A percentile compares a stretch with the other conserved stretches of the same genome.
Evolutionary conservation across 805 yeast species (phyloP).

Genomic region (Candida endomychidarum): DNA sequence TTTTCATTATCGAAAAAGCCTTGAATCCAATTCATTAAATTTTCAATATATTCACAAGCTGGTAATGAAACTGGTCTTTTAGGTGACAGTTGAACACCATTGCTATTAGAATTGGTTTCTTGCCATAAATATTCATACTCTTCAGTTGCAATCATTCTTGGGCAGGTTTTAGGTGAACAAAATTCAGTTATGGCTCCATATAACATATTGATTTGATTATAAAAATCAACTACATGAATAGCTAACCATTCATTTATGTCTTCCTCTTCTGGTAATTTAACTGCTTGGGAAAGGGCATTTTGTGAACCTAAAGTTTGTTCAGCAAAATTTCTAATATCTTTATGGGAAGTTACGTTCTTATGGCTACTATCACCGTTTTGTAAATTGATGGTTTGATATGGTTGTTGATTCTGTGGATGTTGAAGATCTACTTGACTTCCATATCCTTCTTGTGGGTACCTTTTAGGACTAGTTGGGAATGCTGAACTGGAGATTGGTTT

Average conservation of each 20-base stretch:
- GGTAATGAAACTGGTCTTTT: conserved; percentile 81
- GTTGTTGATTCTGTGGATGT: conserved; percentile 19
- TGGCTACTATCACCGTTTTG: conserved; percentile 15
- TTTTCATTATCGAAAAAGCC: conserved; percentile 87
- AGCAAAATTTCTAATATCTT: conserved; percentile 81
- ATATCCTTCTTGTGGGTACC: conserved; percentile 11
- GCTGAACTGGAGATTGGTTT: conserved; percentile 36
- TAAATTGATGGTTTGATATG: conserved; percentile 33
- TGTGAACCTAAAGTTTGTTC: conserved; percentile 95
- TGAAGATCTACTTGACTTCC: conserved; percentile 24
- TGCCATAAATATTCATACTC: conserved; percentile 98
- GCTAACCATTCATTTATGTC: conserved; percentile 94
- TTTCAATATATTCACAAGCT: conserved; percentile 94
- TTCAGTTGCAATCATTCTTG: conserved; percentile 95
- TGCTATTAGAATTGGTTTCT: conserved; percentile 49
- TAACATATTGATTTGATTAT: conserved; percentile 93
- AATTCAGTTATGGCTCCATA: conserved; percentile 95
- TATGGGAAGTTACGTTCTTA: conserved; percentile 50
- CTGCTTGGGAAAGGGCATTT: conserved; percentile 88
- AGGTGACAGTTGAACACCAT: conserved; percentile 27
- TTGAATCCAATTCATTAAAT: conserved; percentile 93
- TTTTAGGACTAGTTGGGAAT: conserved; percentile 25
- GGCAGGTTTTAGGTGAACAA: conserved; percentile 93
- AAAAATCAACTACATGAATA: conserved; percentile 95
- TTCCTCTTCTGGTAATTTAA: conserved; percentile 89